Evolutionary conservation across 306 rosid genomes (phyloP).

Genomic region (Echinosophora koreensis): DNA sequence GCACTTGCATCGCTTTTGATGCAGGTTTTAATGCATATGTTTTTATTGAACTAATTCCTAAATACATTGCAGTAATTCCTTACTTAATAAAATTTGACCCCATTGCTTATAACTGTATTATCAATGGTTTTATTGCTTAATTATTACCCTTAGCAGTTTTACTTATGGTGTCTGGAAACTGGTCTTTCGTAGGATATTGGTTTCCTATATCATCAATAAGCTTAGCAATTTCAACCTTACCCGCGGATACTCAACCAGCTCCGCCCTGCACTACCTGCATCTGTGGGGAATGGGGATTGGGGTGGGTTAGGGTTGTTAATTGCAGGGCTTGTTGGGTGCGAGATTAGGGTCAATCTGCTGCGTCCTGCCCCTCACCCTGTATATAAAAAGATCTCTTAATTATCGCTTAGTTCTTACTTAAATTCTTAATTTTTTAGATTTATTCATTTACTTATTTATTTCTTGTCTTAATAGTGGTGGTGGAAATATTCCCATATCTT

Average conservation of each 20-base stretch:
- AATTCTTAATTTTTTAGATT: too few relatives aligned
- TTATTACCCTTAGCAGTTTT: not conserved
- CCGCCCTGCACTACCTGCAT: too few relatives aligned
- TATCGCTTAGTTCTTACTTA: not conserved
- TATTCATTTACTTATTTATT: not conserved
- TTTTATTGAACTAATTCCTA: not conserved
- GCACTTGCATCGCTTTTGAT: slow-evolving; percentile 28
- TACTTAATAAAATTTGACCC: not conserved
- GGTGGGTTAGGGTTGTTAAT: too few relatives aligned
- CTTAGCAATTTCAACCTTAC: too few relatives aligned
- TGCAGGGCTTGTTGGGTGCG: too few relatives aligned
- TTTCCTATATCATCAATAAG: not conserved
- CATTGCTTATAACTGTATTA: slow-evolving; percentile 15
- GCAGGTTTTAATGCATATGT: slow-evolving; percentile 1
- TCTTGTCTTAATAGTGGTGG: not conserved
- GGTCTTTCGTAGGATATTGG: slow-evolving; percentile 11
- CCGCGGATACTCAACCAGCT: too few relatives aligned
- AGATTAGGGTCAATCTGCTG: too few relatives aligned
- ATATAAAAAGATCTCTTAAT: too few relatives aligned
- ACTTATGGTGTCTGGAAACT: not conserved
- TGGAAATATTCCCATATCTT: not conserved
- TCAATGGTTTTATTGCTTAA: slow-evolving; percentile 24
- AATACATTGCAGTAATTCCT: not conserved
- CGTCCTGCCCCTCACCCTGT: too few relatives aligned
- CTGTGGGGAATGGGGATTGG: too few relatives aligned